These are phyloP conservation scores for Fragilariopsis cylindrus DNA, from an alignment of 108 stramenopile genomes.

Conservation along the genomic window DNA sequence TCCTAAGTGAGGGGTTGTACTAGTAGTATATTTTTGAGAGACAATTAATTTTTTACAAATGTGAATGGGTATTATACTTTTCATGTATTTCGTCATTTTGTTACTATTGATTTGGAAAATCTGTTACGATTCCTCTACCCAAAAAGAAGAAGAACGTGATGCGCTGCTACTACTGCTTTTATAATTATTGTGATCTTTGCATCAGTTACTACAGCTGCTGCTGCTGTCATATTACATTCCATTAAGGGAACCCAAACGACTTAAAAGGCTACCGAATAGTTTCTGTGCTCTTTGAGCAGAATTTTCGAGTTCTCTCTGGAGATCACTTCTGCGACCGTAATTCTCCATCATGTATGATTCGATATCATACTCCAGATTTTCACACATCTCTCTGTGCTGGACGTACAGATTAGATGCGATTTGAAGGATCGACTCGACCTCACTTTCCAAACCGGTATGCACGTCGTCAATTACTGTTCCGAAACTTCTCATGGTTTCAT, in stretches of 20 bases:
- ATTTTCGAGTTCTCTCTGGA: conserved; percentile 23
- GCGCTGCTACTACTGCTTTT: neutral
- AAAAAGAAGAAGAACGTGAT: too few species aligned
- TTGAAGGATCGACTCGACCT: conserved; percentile 23
- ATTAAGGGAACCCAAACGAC: conserved; percentile 11
- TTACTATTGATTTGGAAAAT: too few species aligned
- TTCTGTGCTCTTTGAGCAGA: conserved; percentile 24
- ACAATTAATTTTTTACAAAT: too few species aligned
- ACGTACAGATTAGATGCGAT: conserved; percentile 11
- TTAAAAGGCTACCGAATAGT: conserved; percentile 22
- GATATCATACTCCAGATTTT: conserved; percentile 29
- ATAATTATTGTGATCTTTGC: neutral
- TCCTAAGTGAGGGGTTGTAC: too few species aligned
- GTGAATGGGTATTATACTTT: too few species aligned
- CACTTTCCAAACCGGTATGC: conserved; percentile 19
- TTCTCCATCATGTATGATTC: conserved; percentile 26
- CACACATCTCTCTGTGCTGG: conserved; percentile 1
- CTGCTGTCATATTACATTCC: too few species aligned
- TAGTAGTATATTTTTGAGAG: too few species aligned
- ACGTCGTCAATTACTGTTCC: conserved; percentile 22
- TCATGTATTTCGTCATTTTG: too few species aligned
- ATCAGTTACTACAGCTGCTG: neutral
- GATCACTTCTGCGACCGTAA: conserved; percentile 17
- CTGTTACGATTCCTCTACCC: too few species aligned
- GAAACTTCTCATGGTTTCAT: conserved; percentile 11